phyloP scores from a whole-genome alignment of 805 yeast species.

The Candida anglica region DNA sequence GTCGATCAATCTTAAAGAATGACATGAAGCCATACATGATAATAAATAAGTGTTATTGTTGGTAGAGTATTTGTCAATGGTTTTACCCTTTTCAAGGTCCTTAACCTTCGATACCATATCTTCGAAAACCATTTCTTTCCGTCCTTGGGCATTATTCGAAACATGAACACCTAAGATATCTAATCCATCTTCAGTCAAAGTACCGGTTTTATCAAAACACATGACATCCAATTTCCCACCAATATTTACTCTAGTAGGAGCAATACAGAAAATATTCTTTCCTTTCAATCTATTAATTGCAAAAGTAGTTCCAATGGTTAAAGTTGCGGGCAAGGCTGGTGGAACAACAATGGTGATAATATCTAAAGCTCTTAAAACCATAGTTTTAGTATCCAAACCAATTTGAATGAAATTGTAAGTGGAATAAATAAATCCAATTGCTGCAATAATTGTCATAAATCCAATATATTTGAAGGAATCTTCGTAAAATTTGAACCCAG shows the following conservation, averaged over 20 bases:
- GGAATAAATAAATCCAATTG: constrained; percentile 77
- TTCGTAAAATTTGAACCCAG: constrained; percentile 86
- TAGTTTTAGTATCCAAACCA: constrained; percentile 64
- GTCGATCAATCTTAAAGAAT: constrained; percentile 78
- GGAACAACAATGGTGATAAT: constrained; percentile 96
- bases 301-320: constrained; percentile 94
- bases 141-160: constrained; percentile 34
- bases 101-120: constrained; percentile 16
- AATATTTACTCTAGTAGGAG: constrained; percentile 93
- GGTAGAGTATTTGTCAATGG: constrained; percentile 15
- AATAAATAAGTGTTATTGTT: constrained; percentile 30
- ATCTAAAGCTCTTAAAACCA: constrained; percentile 87
- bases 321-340: constrained; percentile 96
- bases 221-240: constrained; percentile 90
- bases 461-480: constrained; percentile 97
- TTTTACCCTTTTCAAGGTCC: constrained; percentile 5
- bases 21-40: constrained; percentile 70
- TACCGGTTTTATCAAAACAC: constrained; percentile 97
- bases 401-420: constrained; percentile 77
- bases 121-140: constrained; percentile 36
- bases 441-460: constrained; percentile 84
- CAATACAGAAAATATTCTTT: constrained; percentile 75
- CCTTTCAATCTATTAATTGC: constrained; percentile 71
- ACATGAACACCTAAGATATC: constrained; percentile 68
- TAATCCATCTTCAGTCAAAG: constrained; percentile 93